These are phyloP conservation scores for Arthrobotrys conoides DNA, from an alignment of 2,329 filamentous ascomycete genomes.

Conservation along the genomic window DNA sequence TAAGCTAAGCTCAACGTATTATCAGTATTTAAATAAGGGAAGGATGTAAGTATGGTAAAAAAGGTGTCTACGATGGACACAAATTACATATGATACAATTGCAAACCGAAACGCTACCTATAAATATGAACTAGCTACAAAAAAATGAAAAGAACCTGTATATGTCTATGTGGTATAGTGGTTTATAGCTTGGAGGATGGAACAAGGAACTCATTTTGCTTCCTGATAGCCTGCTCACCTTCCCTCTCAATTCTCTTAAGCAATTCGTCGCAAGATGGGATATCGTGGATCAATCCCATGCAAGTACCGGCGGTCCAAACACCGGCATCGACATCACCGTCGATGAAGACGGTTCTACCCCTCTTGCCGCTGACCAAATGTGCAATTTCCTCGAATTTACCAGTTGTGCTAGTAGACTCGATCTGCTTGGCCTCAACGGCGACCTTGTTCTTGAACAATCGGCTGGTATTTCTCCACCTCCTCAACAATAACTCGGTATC, in stretches of 20 bases:
- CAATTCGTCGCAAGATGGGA: constrained; percentile 80
- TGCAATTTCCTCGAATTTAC: constrained; percentile 90
- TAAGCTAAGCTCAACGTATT: too few species aligned
- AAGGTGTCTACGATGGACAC: neutral
- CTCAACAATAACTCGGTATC: constrained; percentile 83
- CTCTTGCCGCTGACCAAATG: constrained; percentile 90
- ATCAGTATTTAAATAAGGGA: neutral
- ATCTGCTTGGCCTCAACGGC: constrained; percentile 83
- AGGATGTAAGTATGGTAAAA: neutral
- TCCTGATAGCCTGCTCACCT: constrained; percentile 76
- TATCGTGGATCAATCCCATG: constrained; percentile 88
- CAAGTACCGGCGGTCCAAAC: constrained; percentile 98
- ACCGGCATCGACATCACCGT: constrained; percentile 90
- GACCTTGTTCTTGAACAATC: constrained; percentile 92
- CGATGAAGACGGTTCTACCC: constrained; percentile 90
- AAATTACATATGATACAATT: constrained; percentile 28
- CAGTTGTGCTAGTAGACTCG: constrained; percentile 84
- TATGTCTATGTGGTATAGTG: constrained; percentile 19
- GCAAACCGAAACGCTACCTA: constrained; percentile 15
- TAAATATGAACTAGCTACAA: constrained; percentile 13
- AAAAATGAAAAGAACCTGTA: constrained; percentile 1
- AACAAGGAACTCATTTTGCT: constrained; percentile 73
- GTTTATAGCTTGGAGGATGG: constrained; percentile 74
- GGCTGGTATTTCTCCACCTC: constrained; percentile 91
- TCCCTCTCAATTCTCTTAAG: constrained; percentile 82